phyloP scores from a whole-genome alignment of 352 stramenopile species.

The Globisporangium recalcitrans region DNA sequence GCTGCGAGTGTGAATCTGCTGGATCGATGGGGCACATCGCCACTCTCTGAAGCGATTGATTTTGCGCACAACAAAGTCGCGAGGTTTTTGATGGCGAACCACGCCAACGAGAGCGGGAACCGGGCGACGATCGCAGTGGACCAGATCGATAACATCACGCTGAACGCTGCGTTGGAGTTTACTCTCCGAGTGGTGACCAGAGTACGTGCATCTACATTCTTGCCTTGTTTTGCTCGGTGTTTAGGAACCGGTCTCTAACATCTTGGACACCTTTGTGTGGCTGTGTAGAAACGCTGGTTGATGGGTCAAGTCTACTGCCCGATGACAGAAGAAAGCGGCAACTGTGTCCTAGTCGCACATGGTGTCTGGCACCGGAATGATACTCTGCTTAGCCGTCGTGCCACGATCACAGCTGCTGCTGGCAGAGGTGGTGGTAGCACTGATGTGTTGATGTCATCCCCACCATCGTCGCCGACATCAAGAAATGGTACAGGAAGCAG shows the following conservation, averaged over 20 bases:
- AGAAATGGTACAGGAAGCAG: constrained; percentile 23
- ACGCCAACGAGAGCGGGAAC: constrained; percentile 63
- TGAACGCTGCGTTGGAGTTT: constrained; percentile 62
- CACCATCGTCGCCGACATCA: constrained; percentile 11
- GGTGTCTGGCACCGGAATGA: constrained; percentile 69
- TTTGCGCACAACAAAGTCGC: constrained; percentile 78
- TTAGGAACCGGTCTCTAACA: neutral
- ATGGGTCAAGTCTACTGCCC: constrained; percentile 75
- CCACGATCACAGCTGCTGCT: neutral
- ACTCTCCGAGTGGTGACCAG: constrained; percentile 54
- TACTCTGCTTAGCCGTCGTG: constrained; percentile 3
- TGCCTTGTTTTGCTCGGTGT: neutral
- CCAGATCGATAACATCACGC: constrained; percentile 52
- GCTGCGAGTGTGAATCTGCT: constrained; percentile 74
- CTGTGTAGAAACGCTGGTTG: constrained; percentile 51
- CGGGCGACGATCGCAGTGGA: constrained; percentile 44
- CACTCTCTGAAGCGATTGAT: constrained; percentile 66
- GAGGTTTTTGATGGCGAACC: constrained; percentile 53
- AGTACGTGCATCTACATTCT: constrained; percentile 20
- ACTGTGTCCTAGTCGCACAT: constrained; percentile 60
- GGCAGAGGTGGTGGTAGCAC: constrained; percentile 1
- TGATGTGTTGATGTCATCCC: constrained; percentile 18
- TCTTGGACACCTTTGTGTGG: neutral
- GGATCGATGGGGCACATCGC: constrained; percentile 73
- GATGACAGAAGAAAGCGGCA: constrained; percentile 48